A percentile compares a stretch with the other conserved stretches of the same genome.
Evolutionary conservation across 345 rosid genomes (phyloP).

Genomic region (Populus euphratica): DNA sequence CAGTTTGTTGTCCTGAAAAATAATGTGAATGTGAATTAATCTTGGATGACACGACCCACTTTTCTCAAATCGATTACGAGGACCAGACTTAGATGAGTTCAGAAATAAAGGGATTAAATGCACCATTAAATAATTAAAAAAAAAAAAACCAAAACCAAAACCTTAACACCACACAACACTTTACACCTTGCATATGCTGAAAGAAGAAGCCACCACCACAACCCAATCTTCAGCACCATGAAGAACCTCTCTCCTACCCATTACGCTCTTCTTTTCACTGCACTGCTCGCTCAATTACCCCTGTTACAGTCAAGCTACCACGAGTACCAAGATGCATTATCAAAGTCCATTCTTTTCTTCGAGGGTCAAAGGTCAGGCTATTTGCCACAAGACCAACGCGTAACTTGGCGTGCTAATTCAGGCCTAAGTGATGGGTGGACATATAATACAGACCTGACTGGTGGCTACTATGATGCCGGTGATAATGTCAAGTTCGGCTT

Average conservation of each 20-base stretch:
- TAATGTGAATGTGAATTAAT: no score
- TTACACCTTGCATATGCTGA: not conserved
- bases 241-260: constrained; percentile 1
- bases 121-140: not conserved
- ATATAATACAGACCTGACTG: constrained; percentile 61
- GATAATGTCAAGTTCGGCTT: constrained; percentile 88
- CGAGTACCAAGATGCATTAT: constrained; percentile 70
- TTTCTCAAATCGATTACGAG: not conserved
- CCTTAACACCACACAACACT: not conserved
- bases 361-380: constrained; percentile 92
- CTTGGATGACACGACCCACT: not conserved
- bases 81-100: not conserved
- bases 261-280: not conserved
- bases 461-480: constrained; percentile 96
- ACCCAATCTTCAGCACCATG: not conserved
- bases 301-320: constrained; percentile 33
- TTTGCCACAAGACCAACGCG: constrained; percentile 66
- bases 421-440: constrained; percentile 77
- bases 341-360: constrained; percentile 89
- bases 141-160: not conserved
- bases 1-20: no score
- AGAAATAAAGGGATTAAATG: not conserved
- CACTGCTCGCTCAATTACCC: constrained; percentile 1
- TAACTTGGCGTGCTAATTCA: constrained; percentile 66
- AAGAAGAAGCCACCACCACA: not conserved